Evolutionary conservation across 371 early-diverging fungal genomes (phyloP), one percentile per base, ranked within the genome.

Genomic region (Zychaea mexicana): DNA sequence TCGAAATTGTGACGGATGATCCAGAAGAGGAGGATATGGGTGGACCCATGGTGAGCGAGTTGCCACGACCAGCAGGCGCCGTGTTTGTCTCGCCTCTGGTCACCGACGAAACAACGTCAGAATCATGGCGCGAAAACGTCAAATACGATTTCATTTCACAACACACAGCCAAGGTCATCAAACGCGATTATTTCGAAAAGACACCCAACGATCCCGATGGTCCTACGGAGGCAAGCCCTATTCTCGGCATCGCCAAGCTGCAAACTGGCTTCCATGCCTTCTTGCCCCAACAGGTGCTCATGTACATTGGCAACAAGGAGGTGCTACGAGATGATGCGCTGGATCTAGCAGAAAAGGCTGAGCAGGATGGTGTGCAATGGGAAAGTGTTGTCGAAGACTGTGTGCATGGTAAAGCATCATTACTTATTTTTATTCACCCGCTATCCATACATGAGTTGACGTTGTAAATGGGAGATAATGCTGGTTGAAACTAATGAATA

Each of bases 61-160:
- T 81, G 10, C 76, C 76, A 6, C 67, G 78, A 17, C 81, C 78
- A 17, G 78, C 81, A 2, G 81, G 76, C 2, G 64, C 73, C 0
- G 73, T 81, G 10, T 62, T 77, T 30, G 68, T 67, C 2, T 81
- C 81, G 2, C 78, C 78, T 24, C 52, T 77, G 6, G 78, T 81
- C 1, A 81, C 81, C 0, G 81, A 77, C 45, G 70, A 81, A 30
- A 81, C 78, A 0, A 67, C 58, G 0, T 77, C 78, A 6, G 68
- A 62, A 19, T 77, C 81, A 2, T 81, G 81, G 78, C 67, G 73
- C 22, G 33, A 13, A 2, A 81, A 77, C n/a, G 64, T 61, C 2
- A 71, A 80, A 52, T 63, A 80, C 31, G 81, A 80, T 36, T 80
- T 65, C 39, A 67, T 81, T 31, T 70, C 78, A 17, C 78, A 77